phyloP scores from a whole-genome alignment of 495 filamentous ascomycete genomes.

The Hypoxylon subgilvum region DNA sequence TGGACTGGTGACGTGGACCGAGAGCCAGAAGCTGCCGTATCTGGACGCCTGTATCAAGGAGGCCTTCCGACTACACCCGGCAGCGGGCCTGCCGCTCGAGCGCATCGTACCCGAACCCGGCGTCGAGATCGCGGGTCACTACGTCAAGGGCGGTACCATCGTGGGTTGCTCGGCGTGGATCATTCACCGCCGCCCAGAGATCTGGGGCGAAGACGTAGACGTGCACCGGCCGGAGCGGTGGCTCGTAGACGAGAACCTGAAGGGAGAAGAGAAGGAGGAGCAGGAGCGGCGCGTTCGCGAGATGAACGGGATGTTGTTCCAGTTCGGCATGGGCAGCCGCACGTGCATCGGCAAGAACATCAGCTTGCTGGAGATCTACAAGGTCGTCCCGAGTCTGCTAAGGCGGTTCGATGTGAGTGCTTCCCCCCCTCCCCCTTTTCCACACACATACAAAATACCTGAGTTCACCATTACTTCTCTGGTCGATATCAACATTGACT shows the following conservation, averaged over 20 bases:
- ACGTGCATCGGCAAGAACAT: conserved; percentile 78
- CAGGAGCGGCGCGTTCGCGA: conserved; percentile 56
- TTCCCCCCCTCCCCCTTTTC: neutral
- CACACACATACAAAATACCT: no score
- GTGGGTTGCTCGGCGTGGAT: conserved; percentile 70
- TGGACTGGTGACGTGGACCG: conserved; percentile 64
- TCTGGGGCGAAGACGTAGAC: conserved; percentile 67
- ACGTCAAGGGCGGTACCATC: conserved; percentile 66
- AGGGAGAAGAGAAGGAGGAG: conserved; percentile 37
- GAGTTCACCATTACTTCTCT: neutral
- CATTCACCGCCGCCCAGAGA: conserved; percentile 61
- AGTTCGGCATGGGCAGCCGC: conserved; percentile 65
- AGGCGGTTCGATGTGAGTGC: conserved; percentile 67
- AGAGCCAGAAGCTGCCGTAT: conserved; percentile 65
- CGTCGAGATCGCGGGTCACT: conserved; percentile 58
- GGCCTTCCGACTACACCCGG: conserved; percentile 68
- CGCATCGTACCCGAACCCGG: conserved; percentile 66
- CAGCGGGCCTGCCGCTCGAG: conserved; percentile 67
- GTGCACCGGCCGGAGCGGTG: conserved; percentile 66
- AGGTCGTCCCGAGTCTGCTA: conserved; percentile 75
- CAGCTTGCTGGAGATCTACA: conserved; percentile 77
- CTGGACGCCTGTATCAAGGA: conserved; percentile 75
- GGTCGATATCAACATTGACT: conserved; percentile 3
- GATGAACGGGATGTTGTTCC: conserved; percentile 66
- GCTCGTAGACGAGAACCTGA: conserved; percentile 48